phyloP scores from a whole-genome alignment of 345 rosid species.

The Eucalyptus decipiens region DNA sequence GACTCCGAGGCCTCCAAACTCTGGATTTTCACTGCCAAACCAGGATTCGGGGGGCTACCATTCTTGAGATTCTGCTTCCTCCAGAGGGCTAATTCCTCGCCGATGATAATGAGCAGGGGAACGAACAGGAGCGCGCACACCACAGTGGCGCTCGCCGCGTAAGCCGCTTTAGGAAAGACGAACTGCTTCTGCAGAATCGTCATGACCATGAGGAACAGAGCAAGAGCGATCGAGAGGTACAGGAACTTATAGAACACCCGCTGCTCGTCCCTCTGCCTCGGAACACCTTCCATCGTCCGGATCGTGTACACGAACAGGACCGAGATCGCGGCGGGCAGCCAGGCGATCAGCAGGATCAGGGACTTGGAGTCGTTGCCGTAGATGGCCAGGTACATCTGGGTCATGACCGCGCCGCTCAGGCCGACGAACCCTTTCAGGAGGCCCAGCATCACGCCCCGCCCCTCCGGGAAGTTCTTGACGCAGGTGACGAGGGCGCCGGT shows the following conservation, averaged over 20 bases:
- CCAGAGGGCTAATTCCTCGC: slow-evolving; percentile 57
- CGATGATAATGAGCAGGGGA: slow-evolving; percentile 45
- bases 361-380: slow-evolving; percentile 72
- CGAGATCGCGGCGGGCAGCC: slow-evolving; percentile 80
- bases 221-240: slow-evolving; percentile 39
- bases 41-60: not conserved
- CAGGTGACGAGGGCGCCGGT: slow-evolving; percentile 87
- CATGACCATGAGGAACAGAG: slow-evolving; percentile 64
- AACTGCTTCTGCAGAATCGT: slow-evolving; percentile 41
- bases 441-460: slow-evolving; percentile 77
- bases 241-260: slow-evolving; percentile 55
- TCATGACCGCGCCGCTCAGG: slow-evolving; percentile 74
- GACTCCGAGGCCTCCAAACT: slow-evolving; percentile 1
- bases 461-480: slow-evolving; percentile 78
- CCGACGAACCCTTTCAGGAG: slow-evolving; percentile 77
- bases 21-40: not conserved
- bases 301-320: slow-evolving; percentile 61
- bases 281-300: slow-evolving; percentile 29
- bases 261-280: slow-evolving; percentile 40
- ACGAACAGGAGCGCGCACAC: slow-evolving; percentile 45
- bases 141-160: slow-evolving; percentile 26
- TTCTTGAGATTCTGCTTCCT: slow-evolving; percentile 18
- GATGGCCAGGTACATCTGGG: slow-evolving; percentile 71
- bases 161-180: slow-evolving; percentile 38
- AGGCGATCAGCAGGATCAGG: slow-evolving; percentile 59